phyloP scores from a whole-genome alignment of 768 basidiomycete genomes.

The Termitomyces sp. region DNA sequence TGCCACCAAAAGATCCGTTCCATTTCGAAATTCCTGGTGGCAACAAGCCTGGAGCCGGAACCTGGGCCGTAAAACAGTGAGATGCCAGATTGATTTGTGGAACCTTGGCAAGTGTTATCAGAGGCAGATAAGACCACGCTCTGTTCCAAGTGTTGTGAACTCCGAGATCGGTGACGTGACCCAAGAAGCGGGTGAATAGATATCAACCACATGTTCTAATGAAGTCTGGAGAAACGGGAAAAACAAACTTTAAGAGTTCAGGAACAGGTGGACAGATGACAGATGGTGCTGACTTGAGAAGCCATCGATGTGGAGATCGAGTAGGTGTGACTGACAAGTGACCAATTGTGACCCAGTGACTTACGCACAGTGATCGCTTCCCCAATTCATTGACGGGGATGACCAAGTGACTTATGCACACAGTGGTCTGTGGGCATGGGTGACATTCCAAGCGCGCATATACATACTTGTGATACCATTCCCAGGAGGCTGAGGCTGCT shows the following conservation, averaged over 20 bases:
- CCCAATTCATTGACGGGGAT: not conserved
- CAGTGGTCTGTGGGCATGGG: not conserved
- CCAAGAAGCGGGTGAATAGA: not conserved
- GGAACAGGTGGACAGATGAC: not conserved
- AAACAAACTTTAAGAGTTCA: not conserved
- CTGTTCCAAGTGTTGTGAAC: not conserved
- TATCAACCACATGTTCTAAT: not conserved
- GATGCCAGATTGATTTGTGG: not conserved
- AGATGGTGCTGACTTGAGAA: not conserved
- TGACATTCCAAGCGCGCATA: not conserved
- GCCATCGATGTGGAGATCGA: not conserved
- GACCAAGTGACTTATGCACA: not conserved
- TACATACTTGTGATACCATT: too few relatives aligned
- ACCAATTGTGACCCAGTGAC: not conserved
- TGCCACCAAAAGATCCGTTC: slow-evolving; percentile 1
- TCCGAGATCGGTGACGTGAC: not conserved
- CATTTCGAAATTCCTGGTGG: slow-evolving; percentile 5
- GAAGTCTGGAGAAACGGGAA: not conserved
- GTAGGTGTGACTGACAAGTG: not conserved
- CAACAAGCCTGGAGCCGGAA: not conserved
- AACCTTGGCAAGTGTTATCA: not conserved
- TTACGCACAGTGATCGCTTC: not conserved
- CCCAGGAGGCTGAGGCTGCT: too few relatives aligned
- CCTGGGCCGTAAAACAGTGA: not conserved
- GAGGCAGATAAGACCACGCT: not conserved